These are phyloP conservation scores for Cryptosporidium sp. DNA, from an alignment of 169 alveolate genomes.

Conservation along the genomic window DNA sequence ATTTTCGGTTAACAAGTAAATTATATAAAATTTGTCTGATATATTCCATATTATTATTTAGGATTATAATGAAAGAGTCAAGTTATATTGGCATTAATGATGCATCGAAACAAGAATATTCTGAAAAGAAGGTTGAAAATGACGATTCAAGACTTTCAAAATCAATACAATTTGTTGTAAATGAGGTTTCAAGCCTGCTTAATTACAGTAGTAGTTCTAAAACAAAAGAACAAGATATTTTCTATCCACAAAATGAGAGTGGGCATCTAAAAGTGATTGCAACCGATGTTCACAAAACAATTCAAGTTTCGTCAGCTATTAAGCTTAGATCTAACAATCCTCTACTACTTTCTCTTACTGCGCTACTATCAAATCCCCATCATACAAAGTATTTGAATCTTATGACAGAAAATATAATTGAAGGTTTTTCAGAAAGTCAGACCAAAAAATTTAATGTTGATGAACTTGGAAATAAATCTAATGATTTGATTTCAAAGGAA, in stretches of 20 bases:
- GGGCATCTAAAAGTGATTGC: background rate
- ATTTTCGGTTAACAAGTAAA: slow-evolving; percentile 4
- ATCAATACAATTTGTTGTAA: slow-evolving; percentile 63
- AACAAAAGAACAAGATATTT: slow-evolving; percentile 17
- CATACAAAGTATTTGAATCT: slow-evolving; percentile 38
- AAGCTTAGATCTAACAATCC: slow-evolving; percentile 27
- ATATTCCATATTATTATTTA: background rate
- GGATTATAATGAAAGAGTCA: slow-evolving; percentile 2
- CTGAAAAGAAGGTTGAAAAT: background rate
- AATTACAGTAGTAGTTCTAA: slow-evolving; percentile 1
- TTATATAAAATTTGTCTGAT: background rate
- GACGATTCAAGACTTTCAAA: slow-evolving; percentile 3
- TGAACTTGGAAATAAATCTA: background rate
- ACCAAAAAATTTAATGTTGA: slow-evolving; percentile 13
- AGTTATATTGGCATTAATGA: background rate
- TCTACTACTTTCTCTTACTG: slow-evolving; percentile 67
- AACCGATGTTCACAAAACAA: slow-evolving; percentile 25
- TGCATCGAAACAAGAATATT: background rate
- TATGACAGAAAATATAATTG: slow-evolving; percentile 41
- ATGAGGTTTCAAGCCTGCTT: slow-evolving; percentile 49
- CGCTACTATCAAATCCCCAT: slow-evolving; percentile 68
- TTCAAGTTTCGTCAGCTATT: slow-evolving; percentile 50
- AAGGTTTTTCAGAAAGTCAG: background rate
- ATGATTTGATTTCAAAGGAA: slow-evolving; percentile 6
- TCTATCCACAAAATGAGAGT: background rate